These are phyloP conservation scores for Aspergillus conjunctus DNA, from an alignment of 495 filamentous ascomycete genomes.

Conservation along the genomic window DNA sequence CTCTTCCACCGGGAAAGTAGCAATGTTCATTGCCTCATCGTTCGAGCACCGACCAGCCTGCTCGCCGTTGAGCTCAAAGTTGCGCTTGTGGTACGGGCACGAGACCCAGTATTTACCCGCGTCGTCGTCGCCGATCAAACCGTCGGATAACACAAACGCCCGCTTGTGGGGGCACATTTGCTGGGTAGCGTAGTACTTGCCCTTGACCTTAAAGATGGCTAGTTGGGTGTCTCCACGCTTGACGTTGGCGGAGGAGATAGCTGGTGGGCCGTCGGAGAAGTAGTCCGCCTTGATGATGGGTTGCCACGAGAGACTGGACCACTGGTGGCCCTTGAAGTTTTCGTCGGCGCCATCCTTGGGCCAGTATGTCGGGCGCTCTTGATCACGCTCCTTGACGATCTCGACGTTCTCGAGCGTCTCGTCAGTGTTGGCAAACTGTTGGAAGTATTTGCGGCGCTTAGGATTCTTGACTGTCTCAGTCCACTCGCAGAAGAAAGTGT, in stretches of 20 bases:
- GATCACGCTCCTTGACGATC: conserved; percentile 70
- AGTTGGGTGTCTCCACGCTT: conserved; percentile 93
- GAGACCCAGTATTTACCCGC: conserved; percentile 74
- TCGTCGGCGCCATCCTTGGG: conserved; percentile 65
- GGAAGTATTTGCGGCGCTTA: conserved; percentile 69
- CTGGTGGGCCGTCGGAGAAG: conserved; percentile 70
- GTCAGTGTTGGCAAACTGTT: conserved; percentile 84
- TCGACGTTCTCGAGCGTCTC: conserved; percentile 74
- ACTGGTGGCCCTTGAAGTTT: conserved; percentile 75
- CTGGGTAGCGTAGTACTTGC: conserved; percentile 85
- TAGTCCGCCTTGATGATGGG: conserved; percentile 74
- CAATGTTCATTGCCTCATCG: conserved; percentile 77
- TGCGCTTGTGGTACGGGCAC: conserved; percentile 92
- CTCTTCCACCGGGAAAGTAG: conserved; percentile 82
- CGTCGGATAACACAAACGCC: conserved; percentile 86
- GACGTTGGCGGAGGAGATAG: conserved; percentile 67
- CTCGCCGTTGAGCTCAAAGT: conserved; percentile 75
- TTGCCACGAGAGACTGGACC: conserved; percentile 80
- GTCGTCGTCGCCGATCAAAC: conserved; percentile 78
- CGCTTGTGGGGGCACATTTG: conserved; percentile 99
- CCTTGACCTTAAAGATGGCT: conserved; percentile 84
- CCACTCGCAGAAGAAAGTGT: conserved; percentile 95
- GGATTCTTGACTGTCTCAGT: conserved; percentile 78
- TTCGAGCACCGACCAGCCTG: conserved; percentile 74
- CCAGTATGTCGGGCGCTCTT: conserved; percentile 83